Conservation (phyloP, 1,284 basidiomycete species). For the Heterobasidion irregulare region DNA sequence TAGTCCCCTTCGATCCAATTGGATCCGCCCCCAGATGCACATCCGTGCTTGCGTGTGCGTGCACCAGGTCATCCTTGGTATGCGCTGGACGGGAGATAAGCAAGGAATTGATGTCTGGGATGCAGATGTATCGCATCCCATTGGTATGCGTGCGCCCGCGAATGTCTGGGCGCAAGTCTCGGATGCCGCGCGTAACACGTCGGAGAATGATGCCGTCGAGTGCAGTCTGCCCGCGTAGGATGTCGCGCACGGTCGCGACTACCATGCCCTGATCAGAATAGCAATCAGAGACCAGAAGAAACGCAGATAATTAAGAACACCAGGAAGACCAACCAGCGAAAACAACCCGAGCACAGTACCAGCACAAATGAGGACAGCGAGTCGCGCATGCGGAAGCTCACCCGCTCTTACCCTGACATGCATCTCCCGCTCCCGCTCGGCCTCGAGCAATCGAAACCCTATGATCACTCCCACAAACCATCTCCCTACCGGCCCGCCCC, state of each 20-base stretch:
- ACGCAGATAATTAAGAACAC: neutral
- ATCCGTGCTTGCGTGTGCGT: too few relatives aligned
- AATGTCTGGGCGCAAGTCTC: too few relatives aligned
- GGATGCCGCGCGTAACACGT: neutral
- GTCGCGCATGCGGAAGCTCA: conserved; percentile 29
- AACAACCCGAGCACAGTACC: conserved; percentile 29
- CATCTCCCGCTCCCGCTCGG: neutral
- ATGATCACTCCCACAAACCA: conserved; percentile 33
- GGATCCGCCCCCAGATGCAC: too few relatives aligned
- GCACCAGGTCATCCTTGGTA: too few relatives aligned
- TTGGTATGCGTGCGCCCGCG: too few relatives aligned
- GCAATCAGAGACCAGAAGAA: neutral
- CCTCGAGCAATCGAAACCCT: conserved; percentile 29
- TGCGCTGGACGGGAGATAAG: neutral
- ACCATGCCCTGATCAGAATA: conserved; percentile 19
- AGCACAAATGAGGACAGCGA: conserved; percentile 21
- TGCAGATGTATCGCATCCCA: neutral
- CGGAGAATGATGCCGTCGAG: conserved; percentile 20
- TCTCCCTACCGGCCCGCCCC: conserved; percentile 39
- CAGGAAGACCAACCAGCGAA: conserved; percentile 25
- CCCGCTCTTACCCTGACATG: conserved; percentile 19
- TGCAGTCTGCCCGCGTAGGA: conserved; percentile 25
- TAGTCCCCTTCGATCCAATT: neutral
- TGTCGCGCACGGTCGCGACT: conserved; percentile 17
- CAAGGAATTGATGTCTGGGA: neutral